Conservation (phyloP, 2,329 filamentous ascomycete species). For the Trichoderma sp. region DNA sequence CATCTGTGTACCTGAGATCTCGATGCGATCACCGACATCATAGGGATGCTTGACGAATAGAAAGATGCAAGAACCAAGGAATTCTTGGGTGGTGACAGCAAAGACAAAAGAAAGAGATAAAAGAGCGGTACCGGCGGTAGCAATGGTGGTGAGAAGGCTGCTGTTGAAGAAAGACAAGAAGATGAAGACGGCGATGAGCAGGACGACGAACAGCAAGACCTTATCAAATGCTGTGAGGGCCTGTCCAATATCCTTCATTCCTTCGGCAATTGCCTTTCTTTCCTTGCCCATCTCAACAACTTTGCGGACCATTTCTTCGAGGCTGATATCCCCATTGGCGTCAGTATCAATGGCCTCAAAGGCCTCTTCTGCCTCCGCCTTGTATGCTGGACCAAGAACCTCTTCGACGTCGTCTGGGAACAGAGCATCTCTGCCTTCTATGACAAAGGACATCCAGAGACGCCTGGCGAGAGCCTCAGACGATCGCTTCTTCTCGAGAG, state of each 20-base stretch:
- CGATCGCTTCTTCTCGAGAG: slow-evolving; percentile 78
- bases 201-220: slow-evolving; percentile 77
- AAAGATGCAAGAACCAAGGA: slow-evolving; percentile 98
- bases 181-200: slow-evolving; percentile 79
- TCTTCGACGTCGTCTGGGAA: slow-evolving; percentile 81
- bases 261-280: slow-evolving; percentile 83
- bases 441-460: slow-evolving; percentile 97
- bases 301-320: slow-evolving; percentile 93
- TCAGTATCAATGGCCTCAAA: slow-evolving; percentile 82
- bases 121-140: slow-evolving; percentile 87
- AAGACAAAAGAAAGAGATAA: slow-evolving; percentile 98
- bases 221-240: slow-evolving; percentile 89
- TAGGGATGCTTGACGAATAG: slow-evolving; percentile 98
- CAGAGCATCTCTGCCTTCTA: slow-evolving; percentile 81
- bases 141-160: slow-evolving; percentile 80
- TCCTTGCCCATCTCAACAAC: slow-evolving; percentile 81
- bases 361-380: slow-evolving; percentile 79
- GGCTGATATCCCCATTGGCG: slow-evolving; percentile 87
- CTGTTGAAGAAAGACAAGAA: slow-evolving; percentile 89
- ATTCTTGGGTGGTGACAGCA: slow-evolving; percentile 85
- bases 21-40: slow-evolving; percentile 92
- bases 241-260: slow-evolving; percentile 97
- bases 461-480: slow-evolving; percentile 92
- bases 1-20: slow-evolving; percentile 70
- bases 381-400: slow-evolving; percentile 75